A percentile compares a stretch with the other conserved stretches of the same genome.
These are phyloP conservation scores for Nitzschia putrida DNA, from an alignment of 108 stramenopile genomes.

Conservation along the genomic window DNA sequence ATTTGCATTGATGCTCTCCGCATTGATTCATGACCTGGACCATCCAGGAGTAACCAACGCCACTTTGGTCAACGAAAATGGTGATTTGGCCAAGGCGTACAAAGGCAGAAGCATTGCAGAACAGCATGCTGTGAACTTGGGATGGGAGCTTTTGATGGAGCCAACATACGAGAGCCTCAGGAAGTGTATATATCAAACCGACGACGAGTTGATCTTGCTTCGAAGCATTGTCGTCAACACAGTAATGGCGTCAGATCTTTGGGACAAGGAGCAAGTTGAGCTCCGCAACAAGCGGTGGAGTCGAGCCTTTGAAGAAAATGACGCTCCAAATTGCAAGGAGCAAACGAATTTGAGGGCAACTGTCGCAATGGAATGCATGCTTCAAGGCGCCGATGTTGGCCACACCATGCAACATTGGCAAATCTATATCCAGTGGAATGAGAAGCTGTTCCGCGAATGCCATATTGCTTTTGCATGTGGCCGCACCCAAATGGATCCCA, in stretches of 20 bases:
- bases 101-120: constrained; percentile 33
- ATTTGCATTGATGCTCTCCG: constrained; percentile 34
- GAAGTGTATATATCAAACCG: constrained; percentile 15
- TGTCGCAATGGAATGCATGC: constrained; percentile 40
- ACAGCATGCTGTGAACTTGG: constrained; percentile 30
- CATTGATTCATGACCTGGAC: constrained; percentile 36
- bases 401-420: constrained; percentile 54
- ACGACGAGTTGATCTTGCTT: constrained; percentile 21
- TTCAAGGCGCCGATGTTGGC: constrained; percentile 46
- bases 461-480: constrained; percentile 24
- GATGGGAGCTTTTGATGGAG: constrained; percentile 38
- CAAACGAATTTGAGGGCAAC: constrained; percentile 27
- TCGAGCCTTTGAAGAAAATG: constrained; percentile 28
- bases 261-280: constrained; percentile 1
- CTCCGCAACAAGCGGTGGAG: constrained; percentile 32
- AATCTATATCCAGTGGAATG: constrained; percentile 53
- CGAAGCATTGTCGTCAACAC: constrained; percentile 29
- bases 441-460: constrained; percentile 38
- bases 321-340: not conserved
- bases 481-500: constrained; percentile 14
- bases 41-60: constrained; percentile 32
- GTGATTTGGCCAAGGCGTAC: constrained; percentile 20
- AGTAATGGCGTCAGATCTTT: constrained; percentile 37
- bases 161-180: constrained; percentile 23
- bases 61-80: constrained; percentile 25